Evolutionary conservation across 2,329 filamentous ascomycete genomes (phyloP).

Genomic region (Ophiostoma fasciatum): DNA sequence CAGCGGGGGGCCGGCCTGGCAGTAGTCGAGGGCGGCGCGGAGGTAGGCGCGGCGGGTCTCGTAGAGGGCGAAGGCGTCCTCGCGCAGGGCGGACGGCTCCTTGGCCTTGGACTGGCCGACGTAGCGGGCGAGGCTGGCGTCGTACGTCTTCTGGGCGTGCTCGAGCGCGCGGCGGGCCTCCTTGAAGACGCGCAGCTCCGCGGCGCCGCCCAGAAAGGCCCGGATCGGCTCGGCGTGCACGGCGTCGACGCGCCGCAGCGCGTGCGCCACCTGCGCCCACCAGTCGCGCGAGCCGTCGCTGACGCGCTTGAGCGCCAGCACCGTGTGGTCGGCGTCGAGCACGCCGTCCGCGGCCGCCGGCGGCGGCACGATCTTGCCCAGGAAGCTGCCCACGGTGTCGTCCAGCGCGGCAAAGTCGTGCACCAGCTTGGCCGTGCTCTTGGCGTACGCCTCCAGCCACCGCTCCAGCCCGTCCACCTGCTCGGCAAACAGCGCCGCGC

Average conservation of each 20-base stretch:
- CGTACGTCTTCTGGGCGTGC: constrained; percentile 67
- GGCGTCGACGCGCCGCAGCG: constrained; percentile 63
- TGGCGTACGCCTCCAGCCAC: constrained; percentile 61
- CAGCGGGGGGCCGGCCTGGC: constrained; percentile 72
- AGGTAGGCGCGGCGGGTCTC: constrained; percentile 84
- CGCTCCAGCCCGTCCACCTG: constrained; percentile 82
- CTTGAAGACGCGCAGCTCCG: constrained; percentile 79
- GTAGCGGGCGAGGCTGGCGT: constrained; percentile 68
- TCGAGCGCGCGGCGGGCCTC: constrained; percentile 67
- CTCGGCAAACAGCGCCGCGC: constrained; percentile 72
- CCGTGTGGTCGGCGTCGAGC: constrained; percentile 88
- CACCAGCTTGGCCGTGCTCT: constrained; percentile 37
- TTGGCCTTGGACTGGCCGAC: constrained; percentile 80
- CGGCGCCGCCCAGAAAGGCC: constrained; percentile 55
- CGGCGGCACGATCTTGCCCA: constrained; percentile 62
- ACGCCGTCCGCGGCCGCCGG: constrained; percentile 59
- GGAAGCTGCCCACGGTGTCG: constrained; percentile 59
- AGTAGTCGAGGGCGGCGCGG: constrained; percentile 87
- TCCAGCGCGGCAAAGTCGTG: constrained; percentile 61
- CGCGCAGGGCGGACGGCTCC: constrained; percentile 76
- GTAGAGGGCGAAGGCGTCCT: constrained; percentile 92
- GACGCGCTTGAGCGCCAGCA: constrained; percentile 71
- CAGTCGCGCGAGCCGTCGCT: constrained; percentile 78
- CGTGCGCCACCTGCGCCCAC: constrained; percentile 62
- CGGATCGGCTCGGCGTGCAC: constrained; percentile 71